These are phyloP conservation scores for Phytopythium litorale DNA, from an alignment of 352 stramenopile species.

Conservation along the genomic window DNA sequence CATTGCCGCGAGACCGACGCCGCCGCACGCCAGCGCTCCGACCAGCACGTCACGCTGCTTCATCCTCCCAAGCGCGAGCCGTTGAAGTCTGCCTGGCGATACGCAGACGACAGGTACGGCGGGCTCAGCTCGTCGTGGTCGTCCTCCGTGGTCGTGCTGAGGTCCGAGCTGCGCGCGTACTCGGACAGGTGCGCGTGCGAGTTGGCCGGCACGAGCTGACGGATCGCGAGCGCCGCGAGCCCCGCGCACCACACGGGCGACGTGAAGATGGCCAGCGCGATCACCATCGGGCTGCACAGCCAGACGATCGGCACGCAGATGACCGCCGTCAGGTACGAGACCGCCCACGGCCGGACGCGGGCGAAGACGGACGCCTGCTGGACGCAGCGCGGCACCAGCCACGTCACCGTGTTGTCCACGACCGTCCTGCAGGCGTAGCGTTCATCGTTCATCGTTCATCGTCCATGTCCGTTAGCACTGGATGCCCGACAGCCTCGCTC, in stretches of 20 bases:
- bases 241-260: slow-evolving; percentile 73
- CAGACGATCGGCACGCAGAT: slow-evolving; percentile 72
- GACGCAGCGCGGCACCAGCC: slow-evolving; percentile 34
- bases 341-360: slow-evolving; percentile 48
- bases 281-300: slow-evolving; percentile 71
- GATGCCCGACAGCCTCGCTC: too few species aligned
- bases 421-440: slow-evolving; percentile 9
- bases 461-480: background rate
- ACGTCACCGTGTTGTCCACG: slow-evolving; percentile 29
- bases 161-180: slow-evolving; percentile 32
- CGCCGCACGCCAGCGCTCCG: background rate
- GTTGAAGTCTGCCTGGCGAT: slow-evolving; percentile 23
- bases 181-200: slow-evolving; percentile 26
- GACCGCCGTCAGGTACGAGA: slow-evolving; percentile 64
- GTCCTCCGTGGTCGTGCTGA: slow-evolving; percentile 15
- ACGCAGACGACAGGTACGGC: slow-evolving; percentile 46
- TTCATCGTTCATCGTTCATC: background rate
- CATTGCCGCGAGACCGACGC: background rate
- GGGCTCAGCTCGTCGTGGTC: slow-evolving; percentile 34
- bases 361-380: slow-evolving; percentile 34
- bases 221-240: slow-evolving; percentile 51
- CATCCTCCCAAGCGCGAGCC: background rate
- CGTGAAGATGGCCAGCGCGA: slow-evolving; percentile 71
- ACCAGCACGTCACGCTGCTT: background rate
- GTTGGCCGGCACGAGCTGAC: slow-evolving; percentile 31